Base-by-base conservation (phyloP, 2,329 filamentous ascomycete genomes). In the Fusarium sp. region DNA sequence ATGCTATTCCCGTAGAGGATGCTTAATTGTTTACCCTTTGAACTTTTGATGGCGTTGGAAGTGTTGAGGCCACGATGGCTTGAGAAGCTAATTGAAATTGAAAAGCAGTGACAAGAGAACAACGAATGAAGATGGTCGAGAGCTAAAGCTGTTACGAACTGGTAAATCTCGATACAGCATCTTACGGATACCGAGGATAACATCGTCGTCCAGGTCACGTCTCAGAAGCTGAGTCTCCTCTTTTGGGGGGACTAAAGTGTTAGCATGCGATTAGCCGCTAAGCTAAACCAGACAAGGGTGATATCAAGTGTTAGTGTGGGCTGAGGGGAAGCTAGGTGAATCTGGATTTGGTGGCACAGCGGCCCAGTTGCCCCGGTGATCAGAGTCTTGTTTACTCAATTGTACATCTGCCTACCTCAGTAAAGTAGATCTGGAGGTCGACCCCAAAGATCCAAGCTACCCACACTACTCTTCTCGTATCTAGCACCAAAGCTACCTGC, bases 391-490 rank as follows among this genome's bases (percentile, higher is more conserved):
- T 66, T 66, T 66, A 66, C 63, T 45, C 25, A 40, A 53, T 53
- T 53, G 34, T 22, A 11, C 49, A 22, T 25, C 49, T 20, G 49
- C 24, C 49, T 48, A 38, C 34, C 34, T 38, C 34, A 38, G 34
- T 38, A 18, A 45, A 67, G 63, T 66, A 65, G 63, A 66, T 66
- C 63, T 60, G 27, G 44, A 18, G n/a, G 40, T 43, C 48, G 22
- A 66, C 62, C 63, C 63, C 63, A 66, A 65, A 66, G 63, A 66
- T 66, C 44, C 56, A 67, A 67, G 63, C 58, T 67, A 66, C 53
- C 63, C 63, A 66, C 62, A 65, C 48, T 55, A 38, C 66, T 76
- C 65, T 59, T 75, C 62, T 65, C 65, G 62, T 59, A 63, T 66
- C 70, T 69, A 70, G 62, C 64, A 71, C 47, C 69, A 64, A 55